Evolutionary conservation across 441 rosid genomes (phyloP), one percentile per base, ranked within the genome.

Genomic region (Raphanus hybrid): DNA sequence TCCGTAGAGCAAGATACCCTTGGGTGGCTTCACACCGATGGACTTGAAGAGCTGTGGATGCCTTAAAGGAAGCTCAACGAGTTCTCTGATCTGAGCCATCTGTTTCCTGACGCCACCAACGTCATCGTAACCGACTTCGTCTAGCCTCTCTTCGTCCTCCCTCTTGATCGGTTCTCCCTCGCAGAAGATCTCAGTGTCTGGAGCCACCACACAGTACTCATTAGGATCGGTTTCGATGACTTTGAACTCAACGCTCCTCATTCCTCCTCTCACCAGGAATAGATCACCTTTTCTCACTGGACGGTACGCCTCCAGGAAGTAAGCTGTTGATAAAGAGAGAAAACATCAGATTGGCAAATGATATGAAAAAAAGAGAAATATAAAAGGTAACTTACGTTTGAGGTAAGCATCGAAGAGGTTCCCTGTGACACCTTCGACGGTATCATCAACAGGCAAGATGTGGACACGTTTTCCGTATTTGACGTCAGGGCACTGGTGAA

Each of bases 381-480:
- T 23, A 23, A 23, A 23, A 23, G 26, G 26, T 0, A 23, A 23
- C 34, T 41, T 79, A 92, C 98, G 95, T 75, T 92, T 92, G 71
- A 91, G 80, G 84, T 86, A 94, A 23, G 97, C 98, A 82, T 94
- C 99, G 66, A 94, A 94, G 52, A 94, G 91, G 82, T 85, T 92
- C 75, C 98, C 98, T 67, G 97, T 91, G 41, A 92, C 91, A 26
- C 97, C 98, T 83, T 94, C 97, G 72, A 94, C 85, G 0, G 97
- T 85, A 83, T 94, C 99, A 86, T 92, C 99, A 2, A 94, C 76
- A 0, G 89, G 91, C 68, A 84, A 82, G 61, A 81, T 84, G 64
- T 85, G 88, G 64, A 84, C 83, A 34, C 78, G 83, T 58, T 52
- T 82, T 41, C 85, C 90, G 16, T 85, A 81, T 76, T 84, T 87